Base-by-base conservation (phyloP, 805 yeast genomes). In the Candida tammaniensis region DNA sequence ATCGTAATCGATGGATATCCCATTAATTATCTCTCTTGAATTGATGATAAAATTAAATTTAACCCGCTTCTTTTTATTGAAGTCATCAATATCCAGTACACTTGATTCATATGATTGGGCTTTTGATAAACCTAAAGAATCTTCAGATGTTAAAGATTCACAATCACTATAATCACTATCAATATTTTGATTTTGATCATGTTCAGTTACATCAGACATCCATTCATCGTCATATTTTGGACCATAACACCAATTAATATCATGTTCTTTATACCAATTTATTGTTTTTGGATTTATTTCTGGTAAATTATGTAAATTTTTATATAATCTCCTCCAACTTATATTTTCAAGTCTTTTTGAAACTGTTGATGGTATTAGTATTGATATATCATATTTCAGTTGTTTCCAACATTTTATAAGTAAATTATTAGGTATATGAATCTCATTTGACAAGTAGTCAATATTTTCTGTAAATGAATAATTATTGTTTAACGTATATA, bases 231-330 rank as follows among this genome's bases (percentile, higher is more conserved):
- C 20, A 27, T 36, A 44, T 37, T 60, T 58, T 14, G 81, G 80
- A 1, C 80, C 81, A 45, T 69, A 75, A 31, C 75, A 58, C 61
- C 75, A 73, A 4, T 79, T 75, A 30, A 72, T 65, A 46, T 75
- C 81, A 39, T 72, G 70, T 36, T 59, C 65, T 47, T 75, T 75
- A 45, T 61, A 65, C 81, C 81, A 75, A 51, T 75, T 74, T 25
- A 75, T 73, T 22, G 42, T 40, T 4, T 59, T 52, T 1, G 81
- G 80, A 35, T 62, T 49, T 6, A 68, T 39, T 33, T 59, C 65
- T 12, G 33, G 28, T 15, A 67, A 48, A 5, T 46, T 19, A 24
- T 47, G 33, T 27, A 60, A 40, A 35, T 59, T 59, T 42, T 64
- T 63, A 38, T 44, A 44, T 47, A 60, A 54, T 32, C 70, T 44